These are phyloP conservation scores for Rubus idaeus DNA, from an alignment of 306 rosid genomes.

Conservation along the genomic window DNA sequence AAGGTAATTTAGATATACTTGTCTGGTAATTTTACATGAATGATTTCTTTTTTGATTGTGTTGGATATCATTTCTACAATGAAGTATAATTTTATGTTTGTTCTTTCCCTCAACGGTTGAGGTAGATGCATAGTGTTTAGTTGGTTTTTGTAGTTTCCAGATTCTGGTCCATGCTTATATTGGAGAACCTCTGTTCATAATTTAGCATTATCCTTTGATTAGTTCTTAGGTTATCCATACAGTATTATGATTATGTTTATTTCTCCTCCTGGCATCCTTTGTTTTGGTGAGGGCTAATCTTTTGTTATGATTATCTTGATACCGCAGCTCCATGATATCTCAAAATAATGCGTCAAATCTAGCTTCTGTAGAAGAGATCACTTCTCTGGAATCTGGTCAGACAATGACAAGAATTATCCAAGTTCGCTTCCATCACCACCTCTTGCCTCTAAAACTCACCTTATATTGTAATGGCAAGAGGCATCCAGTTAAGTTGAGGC, in stretches of 20 bases:
- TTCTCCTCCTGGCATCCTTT: conserved; percentile 16
- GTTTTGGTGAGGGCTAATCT: conserved; percentile 22
- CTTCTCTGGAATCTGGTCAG: conserved; percentile 79
- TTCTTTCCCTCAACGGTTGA: neutral
- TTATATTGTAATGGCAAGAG: conserved; percentile 69
- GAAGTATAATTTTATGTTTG: neutral
- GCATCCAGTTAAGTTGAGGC: conserved; percentile 71
- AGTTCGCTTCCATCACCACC: conserved; percentile 90
- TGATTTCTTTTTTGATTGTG: neutral
- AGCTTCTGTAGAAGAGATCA: conserved; percentile 66
- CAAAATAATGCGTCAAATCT: conserved; percentile 45
- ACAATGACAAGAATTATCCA: conserved; percentile 52
- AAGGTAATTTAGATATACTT: conserved; percentile 47
- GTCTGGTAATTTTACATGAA: neutral
- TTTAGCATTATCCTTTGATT: neutral
- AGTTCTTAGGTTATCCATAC: neutral
- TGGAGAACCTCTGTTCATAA: neutral
- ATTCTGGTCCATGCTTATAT: neutral
- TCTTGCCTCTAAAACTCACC: conserved; percentile 81
- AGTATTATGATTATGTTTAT: conserved; percentile 9
- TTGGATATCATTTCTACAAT: neutral
- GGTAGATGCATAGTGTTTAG: neutral
- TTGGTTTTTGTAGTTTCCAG: neutral
- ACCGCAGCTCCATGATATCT: conserved; percentile 52
- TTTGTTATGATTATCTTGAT: conserved; percentile 26